Evolutionary conservation across 345 rosid species (phyloP).

Genomic region (Bretschneidera sinensis): DNA sequence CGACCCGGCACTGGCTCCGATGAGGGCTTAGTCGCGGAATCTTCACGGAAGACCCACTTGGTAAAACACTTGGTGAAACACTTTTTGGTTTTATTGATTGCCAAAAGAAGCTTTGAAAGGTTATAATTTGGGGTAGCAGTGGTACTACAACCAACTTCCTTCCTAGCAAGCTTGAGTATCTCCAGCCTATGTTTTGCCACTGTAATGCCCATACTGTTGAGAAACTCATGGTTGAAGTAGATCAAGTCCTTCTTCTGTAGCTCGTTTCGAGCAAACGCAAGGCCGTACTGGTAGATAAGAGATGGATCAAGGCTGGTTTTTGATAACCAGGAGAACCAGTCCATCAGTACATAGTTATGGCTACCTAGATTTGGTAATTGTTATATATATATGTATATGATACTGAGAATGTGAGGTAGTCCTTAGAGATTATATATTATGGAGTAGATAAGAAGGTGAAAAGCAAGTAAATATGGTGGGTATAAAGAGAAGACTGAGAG

Average conservation of each 20-base stretch:
- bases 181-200: conserved; percentile 77
- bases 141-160: conserved; percentile 25
- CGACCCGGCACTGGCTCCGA: conserved; percentile 32
- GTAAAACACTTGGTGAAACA: conserved; percentile 37
- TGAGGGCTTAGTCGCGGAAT: conserved; percentile 25
- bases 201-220: conserved; percentile 66
- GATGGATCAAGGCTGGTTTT: conserved; percentile 53
- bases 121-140: too few species aligned
- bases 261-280: conserved; percentile 51
- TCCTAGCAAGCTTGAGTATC: conserved; percentile 69
- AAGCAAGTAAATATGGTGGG: conserved; percentile 24
- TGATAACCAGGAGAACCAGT: conserved; percentile 89
- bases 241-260: conserved; percentile 64
- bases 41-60: conserved; percentile 46
- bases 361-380: too few species aligned
- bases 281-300: conserved; percentile 61
- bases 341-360: conserved; percentile 56
- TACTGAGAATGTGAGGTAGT: too few species aligned
- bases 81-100: conserved; percentile 39
- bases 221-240: conserved; percentile 71
- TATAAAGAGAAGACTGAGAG: conserved; percentile 15
- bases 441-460: conserved; percentile 19
- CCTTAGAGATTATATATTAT: conserved; percentile 7
- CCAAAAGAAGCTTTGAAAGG: conserved; percentile 37
- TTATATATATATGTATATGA: background rate